phyloP scores from a whole-genome alignment of 148 eudicot species.

The Rhododendron mucronatum region DNA sequence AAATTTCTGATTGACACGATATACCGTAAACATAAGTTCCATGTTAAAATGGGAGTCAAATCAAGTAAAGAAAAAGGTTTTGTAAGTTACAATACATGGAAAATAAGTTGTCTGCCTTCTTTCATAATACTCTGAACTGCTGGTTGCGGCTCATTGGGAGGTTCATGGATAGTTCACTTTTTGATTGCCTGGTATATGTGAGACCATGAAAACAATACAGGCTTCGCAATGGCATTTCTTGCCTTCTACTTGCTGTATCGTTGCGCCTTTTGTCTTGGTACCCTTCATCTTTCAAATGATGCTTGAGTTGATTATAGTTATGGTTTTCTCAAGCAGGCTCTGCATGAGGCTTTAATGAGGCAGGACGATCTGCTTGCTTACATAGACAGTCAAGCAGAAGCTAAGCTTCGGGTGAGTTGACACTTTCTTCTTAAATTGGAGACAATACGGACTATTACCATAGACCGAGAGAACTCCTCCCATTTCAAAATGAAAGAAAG shows the following conservation, averaged over 20 bases:
- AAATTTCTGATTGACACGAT: not conserved
- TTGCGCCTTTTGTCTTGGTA: not conserved
- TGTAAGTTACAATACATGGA: not conserved
- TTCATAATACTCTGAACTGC: not conserved
- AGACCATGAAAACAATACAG: not conserved
- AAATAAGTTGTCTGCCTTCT: not conserved
- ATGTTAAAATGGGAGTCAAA: not conserved
- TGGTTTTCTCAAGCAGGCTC: constrained; percentile 37
- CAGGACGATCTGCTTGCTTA: constrained; percentile 94
- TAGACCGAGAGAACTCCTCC: constrained; percentile 23
- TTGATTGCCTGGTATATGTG: not conserved
- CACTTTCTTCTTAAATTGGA: not conserved
- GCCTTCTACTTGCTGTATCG: not conserved
- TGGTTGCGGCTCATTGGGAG: not conserved
- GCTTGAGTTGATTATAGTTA: not conserved
- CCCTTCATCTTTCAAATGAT: not conserved
- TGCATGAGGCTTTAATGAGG: constrained; percentile 69
- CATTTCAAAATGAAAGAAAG: not conserved
- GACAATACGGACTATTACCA: constrained; percentile 14
- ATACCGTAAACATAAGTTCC: not conserved
- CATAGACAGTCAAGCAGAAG: constrained; percentile 80
- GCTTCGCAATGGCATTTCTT: not conserved
- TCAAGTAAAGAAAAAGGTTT: not conserved
- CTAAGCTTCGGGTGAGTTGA: constrained; percentile 58
- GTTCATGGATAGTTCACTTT: not conserved